Conservation (phyloP, 305 asterid species). For the Solanum hybrid region DNA sequence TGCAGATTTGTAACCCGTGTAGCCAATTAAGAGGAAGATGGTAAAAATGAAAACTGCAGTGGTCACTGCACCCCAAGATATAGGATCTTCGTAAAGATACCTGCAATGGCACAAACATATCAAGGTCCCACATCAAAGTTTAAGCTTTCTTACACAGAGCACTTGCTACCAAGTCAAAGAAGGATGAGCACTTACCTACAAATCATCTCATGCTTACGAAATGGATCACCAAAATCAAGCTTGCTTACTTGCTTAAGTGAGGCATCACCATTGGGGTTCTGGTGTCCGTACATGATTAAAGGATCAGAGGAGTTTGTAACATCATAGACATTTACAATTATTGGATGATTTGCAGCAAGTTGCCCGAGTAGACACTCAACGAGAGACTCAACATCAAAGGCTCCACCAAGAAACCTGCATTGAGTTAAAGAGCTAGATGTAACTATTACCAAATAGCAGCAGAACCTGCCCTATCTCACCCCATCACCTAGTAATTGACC, state of each 20-base stretch:
- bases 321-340: slow-evolving; percentile 78
- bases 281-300: slow-evolving; percentile 65
- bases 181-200: slow-evolving; percentile 50
- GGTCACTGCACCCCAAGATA: slow-evolving; percentile 50
- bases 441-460: not conserved
- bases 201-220: slow-evolving; percentile 82
- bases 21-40: slow-evolving; percentile 53
- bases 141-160: not conserved
- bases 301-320: slow-evolving; percentile 75
- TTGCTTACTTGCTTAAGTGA: slow-evolving; percentile 58
- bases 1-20: slow-evolving; percentile 52
- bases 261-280: slow-evolving; percentile 46
- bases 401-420: slow-evolving; percentile 86
- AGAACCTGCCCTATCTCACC: not conserved
- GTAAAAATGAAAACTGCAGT: slow-evolving; percentile 45
- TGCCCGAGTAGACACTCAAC: slow-evolving; percentile 87
- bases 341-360: slow-evolving; percentile 75
- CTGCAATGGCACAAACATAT: slow-evolving; percentile 23
- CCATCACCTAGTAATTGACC: not conserved
- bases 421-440: not conserved
- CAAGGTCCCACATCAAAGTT: not conserved
- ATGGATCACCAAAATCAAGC: slow-evolving; percentile 91
- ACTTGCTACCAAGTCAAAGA: not conserved
- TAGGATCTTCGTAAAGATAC: slow-evolving; percentile 75
- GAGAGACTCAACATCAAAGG: slow-evolving; percentile 88